phyloP scores from a whole-genome alignment of 345 rosid genomes.

The Ricinus communis region DNA sequence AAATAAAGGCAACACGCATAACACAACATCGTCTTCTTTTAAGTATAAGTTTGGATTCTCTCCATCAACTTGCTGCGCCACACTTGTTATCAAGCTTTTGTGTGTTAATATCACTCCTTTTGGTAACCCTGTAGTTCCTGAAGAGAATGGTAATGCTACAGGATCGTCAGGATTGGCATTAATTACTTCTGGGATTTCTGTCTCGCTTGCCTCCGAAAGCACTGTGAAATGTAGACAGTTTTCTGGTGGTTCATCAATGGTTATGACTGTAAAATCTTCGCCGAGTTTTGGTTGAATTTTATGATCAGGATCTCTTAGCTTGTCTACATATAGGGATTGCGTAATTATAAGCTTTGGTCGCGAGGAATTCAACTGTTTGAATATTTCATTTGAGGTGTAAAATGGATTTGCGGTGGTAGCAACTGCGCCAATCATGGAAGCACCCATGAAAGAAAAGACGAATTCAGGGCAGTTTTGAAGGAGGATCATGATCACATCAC shows the following conservation, averaged over 20 bases:
- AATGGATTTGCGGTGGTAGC: slow-evolving; percentile 87
- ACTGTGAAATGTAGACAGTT: slow-evolving; percentile 63
- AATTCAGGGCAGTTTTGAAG: slow-evolving; percentile 83
- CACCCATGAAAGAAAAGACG: slow-evolving; percentile 81
- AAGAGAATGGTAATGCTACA: slow-evolving; percentile 80
- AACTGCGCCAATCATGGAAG: slow-evolving; percentile 83
- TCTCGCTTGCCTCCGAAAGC: slow-evolving; percentile 45
- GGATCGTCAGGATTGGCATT: slow-evolving; percentile 52
- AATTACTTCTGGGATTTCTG: slow-evolving; percentile 21
- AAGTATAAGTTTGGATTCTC: slow-evolving; percentile 77
- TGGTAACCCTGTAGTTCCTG: slow-evolving; percentile 89
- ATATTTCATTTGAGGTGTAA: slow-evolving; percentile 65
- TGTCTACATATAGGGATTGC: slow-evolving; percentile 63
- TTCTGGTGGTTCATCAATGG: slow-evolving; percentile 62
- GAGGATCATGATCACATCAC: slow-evolving; percentile 85
- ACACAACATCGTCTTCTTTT: slow-evolving; percentile 54
- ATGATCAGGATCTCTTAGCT: slow-evolving; percentile 32
- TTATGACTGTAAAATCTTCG: slow-evolving; percentile 50
- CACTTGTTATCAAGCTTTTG: slow-evolving; percentile 75
- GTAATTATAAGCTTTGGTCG: slow-evolving; percentile 67
- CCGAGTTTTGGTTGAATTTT: slow-evolving; percentile 29
- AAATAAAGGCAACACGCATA: slow-evolving; percentile 84
- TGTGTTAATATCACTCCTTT: slow-evolving; percentile 89
- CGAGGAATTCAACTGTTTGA: slow-evolving; percentile 58
- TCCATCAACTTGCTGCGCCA: slow-evolving; percentile 96